These are phyloP conservation scores for Lablab purpureus DNA, from an alignment of 306 rosid genomes.

Conservation along the genomic window DNA sequence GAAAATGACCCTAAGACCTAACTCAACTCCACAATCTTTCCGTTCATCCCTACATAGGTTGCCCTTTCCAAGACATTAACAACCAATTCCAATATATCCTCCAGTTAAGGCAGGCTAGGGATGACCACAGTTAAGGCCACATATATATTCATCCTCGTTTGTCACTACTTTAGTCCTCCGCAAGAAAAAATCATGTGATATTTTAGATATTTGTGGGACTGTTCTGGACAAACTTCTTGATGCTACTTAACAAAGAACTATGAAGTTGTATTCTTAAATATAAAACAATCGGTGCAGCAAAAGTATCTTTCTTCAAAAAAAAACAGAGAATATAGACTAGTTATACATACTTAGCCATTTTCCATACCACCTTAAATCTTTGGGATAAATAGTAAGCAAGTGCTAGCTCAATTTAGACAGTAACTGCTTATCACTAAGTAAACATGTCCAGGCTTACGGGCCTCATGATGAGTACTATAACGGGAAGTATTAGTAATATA, in stretches of 20 bases:
- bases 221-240: too few relatives aligned
- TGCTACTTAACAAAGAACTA: too few relatives aligned
- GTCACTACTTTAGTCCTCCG: too few relatives aligned
- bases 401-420: slow-evolving; percentile 17
- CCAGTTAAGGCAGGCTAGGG: too few relatives aligned
- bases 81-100: too few relatives aligned
- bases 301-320: slow-evolving; percentile 22
- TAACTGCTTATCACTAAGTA: slow-evolving; percentile 12
- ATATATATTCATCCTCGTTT: too few relatives aligned
- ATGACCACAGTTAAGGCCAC: too few relatives aligned
- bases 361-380: slow-evolving; percentile 13
- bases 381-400: slow-evolving; percentile 27
- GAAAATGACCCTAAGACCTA: not conserved
- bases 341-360: slow-evolving; percentile 18
- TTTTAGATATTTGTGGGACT: too few relatives aligned
- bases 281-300: slow-evolving; percentile 1
- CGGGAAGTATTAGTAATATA: slow-evolving; percentile 25
- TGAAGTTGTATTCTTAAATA: not conserved
- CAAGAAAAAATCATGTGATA: too few relatives aligned
- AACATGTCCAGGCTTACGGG: slow-evolving; percentile 29
- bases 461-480: slow-evolving; percentile 26
- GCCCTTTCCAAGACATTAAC: not conserved
- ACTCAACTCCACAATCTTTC: too few relatives aligned
- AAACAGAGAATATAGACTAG: slow-evolving; percentile 29
- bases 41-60: too few relatives aligned